These are phyloP conservation scores for Bryopsis sp. DNA, from an alignment of 139 green algal genomes.

Conservation along the genomic window DNA sequence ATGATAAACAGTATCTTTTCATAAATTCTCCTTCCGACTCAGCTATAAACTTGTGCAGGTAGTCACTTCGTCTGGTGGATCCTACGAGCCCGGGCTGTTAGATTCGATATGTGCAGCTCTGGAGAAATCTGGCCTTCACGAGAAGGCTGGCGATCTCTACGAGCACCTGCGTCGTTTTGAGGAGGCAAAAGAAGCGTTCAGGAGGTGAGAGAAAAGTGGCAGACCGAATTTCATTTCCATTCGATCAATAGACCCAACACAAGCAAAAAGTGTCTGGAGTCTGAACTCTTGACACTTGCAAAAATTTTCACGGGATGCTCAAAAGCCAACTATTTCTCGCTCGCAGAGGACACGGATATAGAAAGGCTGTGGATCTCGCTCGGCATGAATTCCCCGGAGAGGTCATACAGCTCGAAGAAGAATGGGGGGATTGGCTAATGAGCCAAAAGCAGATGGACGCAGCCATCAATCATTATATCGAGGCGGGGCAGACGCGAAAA, in stretches of 20 bases:
- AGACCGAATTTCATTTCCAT: too few species aligned
- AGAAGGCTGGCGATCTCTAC: constrained; percentile 59
- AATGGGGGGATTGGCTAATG: constrained; percentile 77
- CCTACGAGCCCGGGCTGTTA: constrained; percentile 44
- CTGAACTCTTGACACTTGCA: too few species aligned
- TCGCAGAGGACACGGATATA: constrained; percentile 2
- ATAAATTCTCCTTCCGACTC: neutral
- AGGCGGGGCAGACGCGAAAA: constrained; percentile 53
- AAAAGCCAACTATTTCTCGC: too few species aligned
- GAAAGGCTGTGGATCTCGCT: constrained; percentile 43
- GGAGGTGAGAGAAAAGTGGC: neutral
- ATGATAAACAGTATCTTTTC: too few species aligned
- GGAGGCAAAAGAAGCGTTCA: constrained; percentile 33
- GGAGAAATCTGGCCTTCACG: constrained; percentile 45
- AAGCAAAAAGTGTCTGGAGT: too few species aligned
- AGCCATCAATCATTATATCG: constrained; percentile 78
- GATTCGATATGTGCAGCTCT: constrained; percentile 48
- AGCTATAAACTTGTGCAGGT: constrained; percentile 4
- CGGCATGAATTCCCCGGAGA: constrained; percentile 29
- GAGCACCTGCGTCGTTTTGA: constrained; percentile 40
- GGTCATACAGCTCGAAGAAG: constrained; percentile 63
- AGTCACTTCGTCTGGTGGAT: neutral
- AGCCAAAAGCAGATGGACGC: constrained; percentile 60
- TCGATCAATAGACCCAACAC: too few species aligned
- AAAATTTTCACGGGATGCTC: too few species aligned